phyloP scores from a whole-genome alignment of 2,329 filamentous ascomycete genomes.

The Aureobasidium sp. region DNA sequence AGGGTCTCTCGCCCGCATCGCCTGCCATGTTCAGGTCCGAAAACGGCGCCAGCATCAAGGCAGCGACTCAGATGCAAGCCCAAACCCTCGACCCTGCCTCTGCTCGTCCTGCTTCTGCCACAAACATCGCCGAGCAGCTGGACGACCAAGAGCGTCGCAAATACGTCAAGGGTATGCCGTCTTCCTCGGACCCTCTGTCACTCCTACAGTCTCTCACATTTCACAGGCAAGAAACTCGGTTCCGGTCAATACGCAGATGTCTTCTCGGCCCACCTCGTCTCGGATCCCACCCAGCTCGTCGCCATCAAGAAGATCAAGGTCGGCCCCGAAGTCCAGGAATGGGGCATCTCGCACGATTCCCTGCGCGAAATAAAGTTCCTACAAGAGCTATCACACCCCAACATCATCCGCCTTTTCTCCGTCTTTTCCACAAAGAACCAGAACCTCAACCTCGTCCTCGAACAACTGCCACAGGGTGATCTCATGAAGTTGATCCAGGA shows the following conservation, averaged over 20 bases:
- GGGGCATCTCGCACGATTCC: constrained; percentile 83
- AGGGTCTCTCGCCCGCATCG: constrained; percentile 11
- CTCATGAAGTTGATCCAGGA: constrained; percentile 92
- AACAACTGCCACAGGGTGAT: constrained; percentile 89
- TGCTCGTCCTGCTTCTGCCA: constrained; percentile 3
- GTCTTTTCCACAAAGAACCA: constrained; percentile 96
- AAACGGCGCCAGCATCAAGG: not conserved
- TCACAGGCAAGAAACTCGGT: constrained; percentile 75
- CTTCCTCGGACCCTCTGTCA: not conserved
- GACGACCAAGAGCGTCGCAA: constrained; percentile 59
- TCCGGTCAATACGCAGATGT: constrained; percentile 97
- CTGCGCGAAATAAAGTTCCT: constrained; percentile 94
- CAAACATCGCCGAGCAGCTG: constrained; percentile 42
- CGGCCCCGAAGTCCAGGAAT: constrained; percentile 74
- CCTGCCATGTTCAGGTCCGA: constrained; percentile 7
- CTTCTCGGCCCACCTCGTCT: constrained; percentile 74
- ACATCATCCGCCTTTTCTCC: constrained; percentile 86
- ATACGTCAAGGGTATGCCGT: constrained; percentile 69
- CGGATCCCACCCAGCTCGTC: constrained; percentile 65
- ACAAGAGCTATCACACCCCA: constrained; percentile 88
- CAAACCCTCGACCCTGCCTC: not conserved
- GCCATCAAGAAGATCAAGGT: constrained; percentile 93
- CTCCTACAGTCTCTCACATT: not conserved
- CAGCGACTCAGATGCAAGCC: not conserved
- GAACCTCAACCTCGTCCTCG: constrained; percentile 91